Evolutionary conservation across 805 yeast species (phyloP).

Genomic region (Pichia heedii): DNA sequence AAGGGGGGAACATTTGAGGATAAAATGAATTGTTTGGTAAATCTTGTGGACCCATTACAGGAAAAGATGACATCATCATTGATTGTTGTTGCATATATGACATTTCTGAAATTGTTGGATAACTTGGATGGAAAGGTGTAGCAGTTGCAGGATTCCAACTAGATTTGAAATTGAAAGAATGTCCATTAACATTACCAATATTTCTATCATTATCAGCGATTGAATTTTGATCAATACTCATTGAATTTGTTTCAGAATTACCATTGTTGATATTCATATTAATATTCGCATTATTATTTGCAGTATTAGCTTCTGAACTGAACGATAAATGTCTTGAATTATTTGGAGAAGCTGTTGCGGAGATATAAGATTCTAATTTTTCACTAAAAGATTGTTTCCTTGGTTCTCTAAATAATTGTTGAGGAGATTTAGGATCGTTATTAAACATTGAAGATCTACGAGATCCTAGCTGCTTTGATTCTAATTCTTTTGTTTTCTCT

Average conservation of each 20-base stretch:
- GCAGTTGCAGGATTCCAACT: conserved; percentile 66
- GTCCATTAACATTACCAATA: conserved; percentile 1
- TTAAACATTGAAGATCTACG: conserved; percentile 47
- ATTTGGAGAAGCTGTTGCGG: conserved; percentile 21
- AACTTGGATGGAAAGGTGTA: conserved; percentile 44
- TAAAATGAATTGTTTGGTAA: conserved; percentile 28
- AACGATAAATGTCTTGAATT: conserved; percentile 24
- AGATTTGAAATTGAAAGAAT: conserved; percentile 18
- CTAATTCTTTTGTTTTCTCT: conserved; percentile 62
- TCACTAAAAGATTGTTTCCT: conserved; percentile 46
- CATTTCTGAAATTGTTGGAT: conserved; percentile 8
- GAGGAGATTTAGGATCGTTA: conserved; percentile 26
- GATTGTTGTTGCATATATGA: conserved; percentile 10
- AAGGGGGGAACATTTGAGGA: conserved; percentile 27
- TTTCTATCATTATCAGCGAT: not conserved
- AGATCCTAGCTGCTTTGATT: conserved; percentile 27
- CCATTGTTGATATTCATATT: no score
- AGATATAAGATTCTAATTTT: conserved; percentile 48
- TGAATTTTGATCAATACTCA: no score
- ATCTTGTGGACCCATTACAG: conserved; percentile 25
- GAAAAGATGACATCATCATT: conserved; percentile 16
- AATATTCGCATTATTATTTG: conserved; percentile 4
- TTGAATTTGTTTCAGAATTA: no score
- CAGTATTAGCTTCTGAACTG: conserved; percentile 17
- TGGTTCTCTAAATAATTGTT: conserved; percentile 24